These are phyloP conservation scores for Firmiana major DNA, from an alignment of 345 rosid species.

Conservation along the genomic window DNA sequence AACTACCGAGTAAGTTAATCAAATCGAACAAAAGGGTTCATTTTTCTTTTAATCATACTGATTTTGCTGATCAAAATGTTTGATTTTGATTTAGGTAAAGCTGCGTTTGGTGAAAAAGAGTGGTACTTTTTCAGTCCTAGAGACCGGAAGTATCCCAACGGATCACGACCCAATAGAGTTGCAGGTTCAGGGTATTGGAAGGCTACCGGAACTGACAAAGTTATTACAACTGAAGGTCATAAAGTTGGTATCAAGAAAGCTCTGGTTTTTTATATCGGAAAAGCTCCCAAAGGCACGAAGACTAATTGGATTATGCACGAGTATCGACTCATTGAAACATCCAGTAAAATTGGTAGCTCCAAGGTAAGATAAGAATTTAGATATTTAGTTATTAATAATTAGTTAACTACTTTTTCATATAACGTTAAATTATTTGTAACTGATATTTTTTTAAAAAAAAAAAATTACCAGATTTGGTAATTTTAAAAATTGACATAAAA, in stretches of 20 bases:
- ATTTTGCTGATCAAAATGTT: background rate
- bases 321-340: slow-evolving; percentile 66
- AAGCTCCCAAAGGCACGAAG: slow-evolving; percentile 89
- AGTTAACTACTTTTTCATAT: no score
- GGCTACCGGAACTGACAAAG: slow-evolving; percentile 93
- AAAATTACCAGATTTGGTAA: no score
- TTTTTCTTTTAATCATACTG: background rate
- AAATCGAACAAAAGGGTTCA: background rate
- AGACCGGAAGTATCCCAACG: slow-evolving; percentile 92
- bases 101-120: slow-evolving; percentile 85
- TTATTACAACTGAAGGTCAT: slow-evolving; percentile 63
- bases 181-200: slow-evolving; percentile 99
- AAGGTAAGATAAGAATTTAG: slow-evolving; percentile 34
- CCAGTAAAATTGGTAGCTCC: slow-evolving; percentile 61
- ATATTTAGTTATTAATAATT: no score
- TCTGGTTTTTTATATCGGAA: slow-evolving; percentile 85
- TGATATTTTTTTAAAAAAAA: no score
- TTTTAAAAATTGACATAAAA: no score
- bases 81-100: slow-evolving; percentile 50
- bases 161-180: slow-evolving; percentile 87
- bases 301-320: slow-evolving; percentile 99
- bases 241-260: slow-evolving; percentile 94
- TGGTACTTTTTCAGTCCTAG: slow-evolving; percentile 97
- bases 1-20: slow-evolving; percentile 58
- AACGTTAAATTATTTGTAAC: no score